Conservation (phyloP, 148 eudicot species). For the Diospyros lotus region DNA sequence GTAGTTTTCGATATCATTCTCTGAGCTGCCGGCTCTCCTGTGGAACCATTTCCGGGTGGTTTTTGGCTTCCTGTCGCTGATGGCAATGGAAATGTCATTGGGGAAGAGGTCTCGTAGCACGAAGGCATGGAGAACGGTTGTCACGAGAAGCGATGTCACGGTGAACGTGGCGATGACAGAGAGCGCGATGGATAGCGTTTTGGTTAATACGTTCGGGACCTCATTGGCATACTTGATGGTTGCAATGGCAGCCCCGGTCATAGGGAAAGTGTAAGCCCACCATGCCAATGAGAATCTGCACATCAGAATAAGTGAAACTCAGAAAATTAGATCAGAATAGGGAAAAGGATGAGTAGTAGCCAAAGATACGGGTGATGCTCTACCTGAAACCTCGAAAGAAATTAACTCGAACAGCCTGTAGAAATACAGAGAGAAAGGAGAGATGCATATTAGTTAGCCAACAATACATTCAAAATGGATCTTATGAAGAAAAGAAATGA, state of each 20-base stretch:
- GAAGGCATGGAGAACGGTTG: constrained; percentile 68
- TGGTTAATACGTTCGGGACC: constrained; percentile 47
- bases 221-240: constrained; percentile 61
- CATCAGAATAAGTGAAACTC: constrained; percentile 6
- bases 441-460: not conserved
- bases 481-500: not conserved
- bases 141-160: constrained; percentile 47
- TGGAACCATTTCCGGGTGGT: constrained; percentile 48
- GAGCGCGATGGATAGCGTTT: constrained; percentile 38
- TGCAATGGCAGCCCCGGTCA: constrained; percentile 91
- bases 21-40: constrained; percentile 40
- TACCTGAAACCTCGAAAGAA: constrained; percentile 95
- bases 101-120: constrained; percentile 71
- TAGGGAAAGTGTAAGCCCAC: constrained; percentile 99
- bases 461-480: not conserved
- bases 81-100: constrained; percentile 83
- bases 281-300: constrained; percentile 79
- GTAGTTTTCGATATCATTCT: constrained; percentile 42
- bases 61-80: constrained; percentile 59
- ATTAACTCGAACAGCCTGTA: constrained; percentile 86
- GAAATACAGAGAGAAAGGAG: constrained; percentile 11
- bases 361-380: not conserved
- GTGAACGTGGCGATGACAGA: constrained; percentile 43
- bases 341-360: not conserved
- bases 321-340: constrained; percentile 1